Conservation (phyloP, 2,329 filamentous ascomycete species). For the Aspergillus sp. region DNA sequence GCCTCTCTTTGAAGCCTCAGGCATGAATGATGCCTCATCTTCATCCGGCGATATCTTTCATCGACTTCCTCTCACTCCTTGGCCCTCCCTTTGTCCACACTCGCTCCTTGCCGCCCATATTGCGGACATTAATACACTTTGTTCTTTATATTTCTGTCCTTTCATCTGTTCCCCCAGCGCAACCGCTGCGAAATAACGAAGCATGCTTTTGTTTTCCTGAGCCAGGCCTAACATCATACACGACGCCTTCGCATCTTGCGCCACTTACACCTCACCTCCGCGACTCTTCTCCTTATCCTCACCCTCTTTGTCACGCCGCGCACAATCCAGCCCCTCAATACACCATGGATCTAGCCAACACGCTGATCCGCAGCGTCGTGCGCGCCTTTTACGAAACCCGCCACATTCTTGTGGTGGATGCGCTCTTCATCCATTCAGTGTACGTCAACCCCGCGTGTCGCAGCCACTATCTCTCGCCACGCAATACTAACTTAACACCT, state of each 20-base stretch:
- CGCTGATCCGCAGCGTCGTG: constrained; percentile 79
- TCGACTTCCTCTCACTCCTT: not conserved
- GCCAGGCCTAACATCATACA: not conserved
- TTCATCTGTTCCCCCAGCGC: not conserved
- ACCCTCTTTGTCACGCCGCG: not conserved
- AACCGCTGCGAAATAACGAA: not conserved
- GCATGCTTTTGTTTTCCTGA: not conserved
- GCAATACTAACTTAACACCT: not conserved
- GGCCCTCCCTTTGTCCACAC: not conserved
- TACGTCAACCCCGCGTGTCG: constrained; percentile 37
- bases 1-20: not conserved
- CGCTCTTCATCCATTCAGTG: constrained; percentile 71
- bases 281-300: not conserved
- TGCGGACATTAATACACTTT: not conserved
- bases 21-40: not conserved
- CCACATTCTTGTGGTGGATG: constrained; percentile 78
- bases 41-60: not conserved
- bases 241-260: not conserved
- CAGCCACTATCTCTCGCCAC: not conserved
- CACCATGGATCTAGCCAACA: constrained; percentile 65
- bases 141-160: not conserved
- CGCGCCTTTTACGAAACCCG: constrained; percentile 85
- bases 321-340: not conserved
- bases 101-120: not conserved
- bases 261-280: not conserved